Conservation (phyloP, 2,329 filamentous ascomycete genomes). For the Aspergillus sp. region DNA sequence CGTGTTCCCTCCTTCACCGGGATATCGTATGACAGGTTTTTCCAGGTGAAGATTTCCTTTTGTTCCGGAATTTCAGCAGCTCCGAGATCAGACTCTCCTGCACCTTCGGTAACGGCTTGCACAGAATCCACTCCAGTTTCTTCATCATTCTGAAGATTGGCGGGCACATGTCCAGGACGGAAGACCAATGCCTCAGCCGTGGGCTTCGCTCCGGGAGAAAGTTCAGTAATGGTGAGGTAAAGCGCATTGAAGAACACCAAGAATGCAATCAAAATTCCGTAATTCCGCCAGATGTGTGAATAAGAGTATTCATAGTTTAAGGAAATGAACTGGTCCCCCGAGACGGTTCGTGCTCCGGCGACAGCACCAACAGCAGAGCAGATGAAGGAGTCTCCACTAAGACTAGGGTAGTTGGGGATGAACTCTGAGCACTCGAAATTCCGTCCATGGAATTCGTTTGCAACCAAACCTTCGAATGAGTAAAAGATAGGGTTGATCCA, state of each 20-base stretch:
- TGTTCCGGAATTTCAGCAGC: conserved; percentile 42
- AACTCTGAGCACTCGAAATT: conserved; percentile 56
- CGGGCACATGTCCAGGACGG: conserved; percentile 1
- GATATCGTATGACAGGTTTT: conserved; percentile 75
- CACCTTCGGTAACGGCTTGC: neutral
- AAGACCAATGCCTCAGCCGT: conserved; percentile 9
- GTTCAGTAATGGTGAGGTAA: conserved; percentile 1
- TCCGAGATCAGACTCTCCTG: neutral
- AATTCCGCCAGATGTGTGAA: conserved; percentile 66
- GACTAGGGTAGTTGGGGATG: conserved; percentile 38
- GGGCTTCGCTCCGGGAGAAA: neutral
- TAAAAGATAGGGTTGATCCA: conserved; percentile 79
- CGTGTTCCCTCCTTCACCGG: conserved; percentile 72
- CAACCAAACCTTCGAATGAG: conserved; percentile 76
- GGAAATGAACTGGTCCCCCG: conserved; percentile 60
- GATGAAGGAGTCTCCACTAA: conserved; percentile 45
- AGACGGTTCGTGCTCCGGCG: conserved; percentile 55
- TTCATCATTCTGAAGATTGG: neutral
- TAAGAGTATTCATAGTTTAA: conserved; percentile 59
- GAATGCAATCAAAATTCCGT: conserved; percentile 62
- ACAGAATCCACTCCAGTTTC: conserved; percentile 6
- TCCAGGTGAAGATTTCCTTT: conserved; percentile 79
- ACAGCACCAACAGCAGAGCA: conserved; percentile 62
- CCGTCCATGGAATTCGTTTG: conserved; percentile 75
- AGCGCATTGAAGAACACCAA: neutral